A percentile compares a stretch with the other conserved stretches of the same genome.
Evolutionary conservation across 2,329 filamentous ascomycete genomes (phyloP).

Genomic region (Fusarium sp.): DNA sequence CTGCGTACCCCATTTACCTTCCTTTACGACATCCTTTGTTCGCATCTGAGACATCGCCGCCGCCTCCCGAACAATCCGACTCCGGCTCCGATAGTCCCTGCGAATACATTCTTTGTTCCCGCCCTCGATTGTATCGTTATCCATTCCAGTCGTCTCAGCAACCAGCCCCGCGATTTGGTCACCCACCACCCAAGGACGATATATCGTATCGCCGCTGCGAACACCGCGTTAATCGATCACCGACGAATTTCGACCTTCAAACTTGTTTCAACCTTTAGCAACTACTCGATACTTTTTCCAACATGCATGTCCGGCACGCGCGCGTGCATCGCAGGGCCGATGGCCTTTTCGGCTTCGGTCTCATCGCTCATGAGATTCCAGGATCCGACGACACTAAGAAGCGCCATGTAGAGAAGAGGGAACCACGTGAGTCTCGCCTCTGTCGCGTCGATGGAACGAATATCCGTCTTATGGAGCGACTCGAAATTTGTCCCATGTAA

Average conservation of each 20-base stretch:
- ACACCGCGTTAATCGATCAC: background rate
- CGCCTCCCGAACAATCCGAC: slow-evolving; percentile 35
- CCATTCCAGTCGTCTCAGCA: slow-evolving; percentile 45
- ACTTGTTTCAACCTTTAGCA: background rate
- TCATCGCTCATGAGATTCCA: slow-evolving; percentile 38
- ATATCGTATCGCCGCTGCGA: slow-evolving; percentile 21
- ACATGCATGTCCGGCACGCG: slow-evolving; percentile 47
- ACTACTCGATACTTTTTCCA: slow-evolving; percentile 13
- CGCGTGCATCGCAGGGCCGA: slow-evolving; percentile 45
- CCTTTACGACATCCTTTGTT: slow-evolving; percentile 16
- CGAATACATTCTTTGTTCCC: slow-evolving; percentile 43
- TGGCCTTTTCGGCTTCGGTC: slow-evolving; percentile 45
- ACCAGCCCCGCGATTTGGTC: slow-evolving; percentile 36
- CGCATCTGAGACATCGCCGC: slow-evolving; percentile 43
- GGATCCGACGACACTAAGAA: slow-evolving; percentile 21
- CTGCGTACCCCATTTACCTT: slow-evolving; percentile 19
- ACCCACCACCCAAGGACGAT: slow-evolving; percentile 21
- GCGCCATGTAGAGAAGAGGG: slow-evolving; percentile 24
- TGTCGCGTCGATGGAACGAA: background rate
- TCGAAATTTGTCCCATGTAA: background rate
- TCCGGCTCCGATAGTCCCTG: slow-evolving; percentile 37
- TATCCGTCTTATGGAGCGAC: background rate
- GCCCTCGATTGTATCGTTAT: slow-evolving; percentile 37
- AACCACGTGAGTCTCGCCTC: slow-evolving; percentile 25
- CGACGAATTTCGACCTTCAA: background rate